phyloP scores from a whole-genome alignment of 768 basidiomycete species.

The Mycena olivaceomarginata region DNA sequence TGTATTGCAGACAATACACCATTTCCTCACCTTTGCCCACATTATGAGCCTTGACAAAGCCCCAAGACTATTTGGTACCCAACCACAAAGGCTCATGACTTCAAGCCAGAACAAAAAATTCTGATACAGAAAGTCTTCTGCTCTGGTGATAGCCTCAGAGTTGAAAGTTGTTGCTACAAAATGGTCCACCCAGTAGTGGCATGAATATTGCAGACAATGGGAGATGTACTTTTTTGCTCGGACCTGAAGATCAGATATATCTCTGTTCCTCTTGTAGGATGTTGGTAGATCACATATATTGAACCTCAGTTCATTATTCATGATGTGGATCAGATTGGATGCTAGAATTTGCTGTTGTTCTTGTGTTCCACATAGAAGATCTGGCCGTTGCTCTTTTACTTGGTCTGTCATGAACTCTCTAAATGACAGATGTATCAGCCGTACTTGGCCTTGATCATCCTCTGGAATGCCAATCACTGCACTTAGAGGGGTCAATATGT shows the following conservation, averaged over 20 bases:
- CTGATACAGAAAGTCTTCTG: constrained; percentile 14
- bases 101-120: constrained; percentile 35
- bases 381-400: constrained; percentile 2
- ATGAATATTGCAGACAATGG: constrained; percentile 30
- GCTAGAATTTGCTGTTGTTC: not conserved
- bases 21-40: not conserved
- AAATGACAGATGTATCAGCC: not conserved
- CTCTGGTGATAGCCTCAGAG: not conserved
- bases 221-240: constrained; percentile 24
- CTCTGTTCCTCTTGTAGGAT: constrained; percentile 21
- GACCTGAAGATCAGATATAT: constrained; percentile 13
- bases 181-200: constrained; percentile 38
- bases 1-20: not conserved
- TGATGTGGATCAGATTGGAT: not conserved
- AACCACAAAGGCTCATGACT: constrained; percentile 2
- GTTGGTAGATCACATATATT: constrained; percentile 28
- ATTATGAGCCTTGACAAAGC: not conserved
- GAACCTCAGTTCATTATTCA: constrained; percentile 25
- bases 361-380: not conserved
- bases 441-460: not conserved
- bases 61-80: not conserved
- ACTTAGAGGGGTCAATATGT: not conserved
- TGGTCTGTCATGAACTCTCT: constrained; percentile 17
- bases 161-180: constrained; percentile 3
- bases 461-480: not conserved